These are phyloP conservation scores for Vairimorpha ceranae DNA, from an alignment of 371 early-diverging fungal species.

Conservation along the genomic window DNA sequence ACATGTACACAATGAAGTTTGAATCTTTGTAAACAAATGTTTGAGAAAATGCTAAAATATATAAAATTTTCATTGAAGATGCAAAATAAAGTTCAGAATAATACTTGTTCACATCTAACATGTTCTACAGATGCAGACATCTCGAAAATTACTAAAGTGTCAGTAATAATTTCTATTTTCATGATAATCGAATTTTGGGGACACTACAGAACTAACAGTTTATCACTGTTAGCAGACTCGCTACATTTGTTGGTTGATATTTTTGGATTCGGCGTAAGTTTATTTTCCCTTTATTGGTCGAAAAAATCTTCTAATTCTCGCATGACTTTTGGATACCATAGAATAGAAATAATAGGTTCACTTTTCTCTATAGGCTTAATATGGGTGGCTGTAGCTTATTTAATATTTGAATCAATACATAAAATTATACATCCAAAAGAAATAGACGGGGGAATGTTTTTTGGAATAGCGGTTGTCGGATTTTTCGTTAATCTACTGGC, in stretches of 20 bases:
- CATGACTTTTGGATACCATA: slow-evolving; percentile 71
- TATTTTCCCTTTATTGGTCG: slow-evolving; percentile 45
- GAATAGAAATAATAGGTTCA: slow-evolving; percentile 76
- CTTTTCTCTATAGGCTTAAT: slow-evolving; percentile 71
- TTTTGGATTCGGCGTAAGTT: slow-evolving; percentile 53
- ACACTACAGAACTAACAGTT: slow-evolving; percentile 49
- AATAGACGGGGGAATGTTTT: slow-evolving; percentile 71
- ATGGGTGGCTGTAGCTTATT: slow-evolving; percentile 70
- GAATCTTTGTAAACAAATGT: background rate
- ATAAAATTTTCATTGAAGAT: background rate
- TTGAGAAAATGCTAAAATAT: slow-evolving; percentile 2
- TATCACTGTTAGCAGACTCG: slow-evolving; percentile 55
- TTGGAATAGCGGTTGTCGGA: slow-evolving; percentile 72
- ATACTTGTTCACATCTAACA: slow-evolving; percentile 15
- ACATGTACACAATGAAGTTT: no score
- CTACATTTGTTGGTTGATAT: slow-evolving; percentile 57
- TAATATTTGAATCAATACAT: slow-evolving; percentile 71
- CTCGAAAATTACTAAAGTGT: slow-evolving; percentile 37
- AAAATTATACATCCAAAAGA: slow-evolving; percentile 68
- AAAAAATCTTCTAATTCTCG: slow-evolving; percentile 28
- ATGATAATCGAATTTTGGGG: slow-evolving; percentile 59
- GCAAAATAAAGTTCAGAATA: slow-evolving; percentile 6
- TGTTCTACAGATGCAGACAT: slow-evolving; percentile 51
- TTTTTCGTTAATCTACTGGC: slow-evolving; percentile 69
- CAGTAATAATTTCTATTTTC: slow-evolving; percentile 43